These are phyloP conservation scores for Basidiobolus meristosporus DNA, from an alignment of 371 early-diverging fungal species.

Conservation along the genomic window DNA sequence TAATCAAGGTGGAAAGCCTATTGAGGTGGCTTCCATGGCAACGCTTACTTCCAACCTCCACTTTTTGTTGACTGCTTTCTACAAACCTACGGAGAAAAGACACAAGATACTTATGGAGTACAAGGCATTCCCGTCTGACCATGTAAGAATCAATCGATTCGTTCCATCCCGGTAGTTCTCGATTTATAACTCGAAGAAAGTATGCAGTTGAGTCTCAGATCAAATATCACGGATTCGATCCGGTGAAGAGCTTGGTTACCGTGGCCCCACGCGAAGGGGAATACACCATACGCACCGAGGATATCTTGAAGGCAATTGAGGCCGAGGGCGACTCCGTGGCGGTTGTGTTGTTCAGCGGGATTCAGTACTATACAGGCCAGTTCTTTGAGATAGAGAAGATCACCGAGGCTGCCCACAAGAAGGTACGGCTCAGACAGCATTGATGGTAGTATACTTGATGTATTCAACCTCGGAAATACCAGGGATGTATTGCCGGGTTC, in stretches of 20 bases:
- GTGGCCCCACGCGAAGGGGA: slow-evolving; percentile 61
- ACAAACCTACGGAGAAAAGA: slow-evolving; percentile 50
- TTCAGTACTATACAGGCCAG: slow-evolving; percentile 95
- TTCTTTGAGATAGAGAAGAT: slow-evolving; percentile 75
- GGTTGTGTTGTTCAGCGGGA: slow-evolving; percentile 74
- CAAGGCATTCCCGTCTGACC: slow-evolving; percentile 90
- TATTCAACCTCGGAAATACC: background rate
- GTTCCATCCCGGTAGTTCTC: background rate
- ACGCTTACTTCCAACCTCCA: slow-evolving; percentile 86
- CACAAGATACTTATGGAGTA: slow-evolving; percentile 82
- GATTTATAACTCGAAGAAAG: slow-evolving; percentile 8
- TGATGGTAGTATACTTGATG: background rate
- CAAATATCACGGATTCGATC: slow-evolving; percentile 58
- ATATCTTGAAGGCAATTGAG: slow-evolving; percentile 57
- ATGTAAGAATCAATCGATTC: slow-evolving; percentile 14
- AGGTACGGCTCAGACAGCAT: slow-evolving; percentile 19
- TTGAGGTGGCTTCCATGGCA: slow-evolving; percentile 83
- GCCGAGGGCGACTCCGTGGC: slow-evolving; percentile 59
- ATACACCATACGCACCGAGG: slow-evolving; percentile 41
- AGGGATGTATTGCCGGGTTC: slow-evolving; percentile 84
- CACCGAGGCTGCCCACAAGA: slow-evolving; percentile 59
- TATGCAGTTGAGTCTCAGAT: slow-evolving; percentile 82
- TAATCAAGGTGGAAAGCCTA: slow-evolving; percentile 42
- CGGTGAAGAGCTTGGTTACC: slow-evolving; percentile 44
- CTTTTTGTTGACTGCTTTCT: slow-evolving; percentile 77